A percentile compares a stretch with the other conserved stretches of the same genome.
phyloP scores from a whole-genome alignment of 768 basidiomycete genomes.

The Steccherinum ochraceum region DNA sequence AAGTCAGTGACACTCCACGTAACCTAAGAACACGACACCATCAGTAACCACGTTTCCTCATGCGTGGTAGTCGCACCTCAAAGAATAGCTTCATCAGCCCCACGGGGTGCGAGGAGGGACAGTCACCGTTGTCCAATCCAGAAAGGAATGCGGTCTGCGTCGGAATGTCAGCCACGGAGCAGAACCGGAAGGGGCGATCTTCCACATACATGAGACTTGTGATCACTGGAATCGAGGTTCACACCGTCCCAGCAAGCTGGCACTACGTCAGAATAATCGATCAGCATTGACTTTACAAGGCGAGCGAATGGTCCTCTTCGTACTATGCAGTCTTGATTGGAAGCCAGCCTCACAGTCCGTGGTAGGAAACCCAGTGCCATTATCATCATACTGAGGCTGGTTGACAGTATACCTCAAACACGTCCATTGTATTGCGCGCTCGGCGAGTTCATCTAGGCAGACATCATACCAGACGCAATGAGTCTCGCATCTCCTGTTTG shows the following conservation, averaged over 20 bases:
- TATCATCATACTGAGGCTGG: background rate
- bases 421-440: background rate
- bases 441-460: background rate
- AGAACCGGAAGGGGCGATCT: no score
- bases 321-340: background rate
- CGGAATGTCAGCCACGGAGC: no score
- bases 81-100: constrained; percentile 13
- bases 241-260: constrained; percentile 30
- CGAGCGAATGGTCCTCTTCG: no score
- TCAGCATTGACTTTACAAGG: no score
- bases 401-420: background rate
- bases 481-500: no score
- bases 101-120: constrained; percentile 11
- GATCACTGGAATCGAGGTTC: constrained; percentile 28
- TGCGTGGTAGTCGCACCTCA: constrained; percentile 1
- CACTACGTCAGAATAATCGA: no score
- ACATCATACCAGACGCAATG: no score
- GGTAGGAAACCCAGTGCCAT: background rate
- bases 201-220: constrained; percentile 26
- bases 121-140: constrained; percentile 12
- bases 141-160: background rate
- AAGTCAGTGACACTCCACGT: background rate
- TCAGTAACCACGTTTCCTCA: background rate
- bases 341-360: background rate
- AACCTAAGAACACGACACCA: background rate